Conservation (phyloP, 352 stramenopile species). For the Phytopythium mirpurense region DNA sequence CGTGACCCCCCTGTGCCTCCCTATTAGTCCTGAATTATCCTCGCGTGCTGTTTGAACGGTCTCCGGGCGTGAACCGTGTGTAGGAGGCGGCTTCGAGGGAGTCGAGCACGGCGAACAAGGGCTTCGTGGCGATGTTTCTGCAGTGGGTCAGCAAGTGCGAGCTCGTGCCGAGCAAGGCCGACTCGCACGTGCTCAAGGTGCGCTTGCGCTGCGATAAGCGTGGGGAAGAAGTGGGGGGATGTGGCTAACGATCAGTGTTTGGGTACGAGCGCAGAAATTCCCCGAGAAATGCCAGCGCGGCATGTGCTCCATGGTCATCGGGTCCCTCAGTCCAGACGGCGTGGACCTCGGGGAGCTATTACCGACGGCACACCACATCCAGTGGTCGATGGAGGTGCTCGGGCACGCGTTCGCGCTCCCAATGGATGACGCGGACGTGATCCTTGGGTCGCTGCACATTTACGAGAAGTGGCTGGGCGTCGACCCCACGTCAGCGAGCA, state of each 20-base stretch:
- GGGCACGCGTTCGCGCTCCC: conserved; percentile 80
- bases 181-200: conserved; percentile 82
- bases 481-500: conserved; percentile 16
- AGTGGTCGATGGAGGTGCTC: conserved; percentile 84
- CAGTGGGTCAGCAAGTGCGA: conserved; percentile 87
- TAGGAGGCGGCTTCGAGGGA: too few species aligned
- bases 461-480: conserved; percentile 83
- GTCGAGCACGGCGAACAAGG: too few species aligned
- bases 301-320: conserved; percentile 79
- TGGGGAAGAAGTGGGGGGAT: neutral
- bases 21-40: too few species aligned
- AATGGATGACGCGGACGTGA: conserved; percentile 83
- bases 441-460: conserved; percentile 66
- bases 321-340: conserved; percentile 50
- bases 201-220: neutral
- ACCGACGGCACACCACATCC: conserved; percentile 69
- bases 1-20: too few species aligned
- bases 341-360: conserved; percentile 49
- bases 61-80: too few species aligned
- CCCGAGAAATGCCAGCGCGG: conserved; percentile 82
- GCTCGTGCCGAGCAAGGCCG: conserved; percentile 55
- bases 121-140: conserved; percentile 82
- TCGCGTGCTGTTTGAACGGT: too few species aligned
- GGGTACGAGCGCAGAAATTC: conserved; percentile 56
- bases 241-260: neutral